phyloP scores from a whole-genome alignment of 1,139 yeast species.

The Suhomyces bolitotheri region DNA sequence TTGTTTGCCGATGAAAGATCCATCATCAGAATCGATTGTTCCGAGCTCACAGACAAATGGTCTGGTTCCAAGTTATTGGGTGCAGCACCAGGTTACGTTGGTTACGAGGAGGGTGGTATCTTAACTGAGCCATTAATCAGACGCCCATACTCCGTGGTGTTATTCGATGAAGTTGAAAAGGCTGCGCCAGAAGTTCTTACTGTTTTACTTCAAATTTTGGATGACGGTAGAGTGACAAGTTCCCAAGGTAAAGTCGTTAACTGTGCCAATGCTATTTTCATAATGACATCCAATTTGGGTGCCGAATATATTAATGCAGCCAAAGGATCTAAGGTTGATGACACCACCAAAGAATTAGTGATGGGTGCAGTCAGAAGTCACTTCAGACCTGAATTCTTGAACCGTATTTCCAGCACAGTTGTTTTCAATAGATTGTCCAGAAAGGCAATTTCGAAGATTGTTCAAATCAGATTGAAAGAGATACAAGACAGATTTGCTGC shows the following conservation, averaged over 20 bases:
- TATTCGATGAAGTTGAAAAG: slow-evolving; percentile 96
- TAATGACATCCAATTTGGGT: slow-evolving; percentile 97
- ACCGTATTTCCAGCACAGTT: slow-evolving; percentile 90
- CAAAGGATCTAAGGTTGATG: slow-evolving; percentile 62
- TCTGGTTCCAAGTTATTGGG: slow-evolving; percentile 93
- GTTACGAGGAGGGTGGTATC: slow-evolving; percentile 97
- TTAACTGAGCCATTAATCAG: slow-evolving; percentile 88
- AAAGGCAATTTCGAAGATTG: slow-evolving; percentile 91
- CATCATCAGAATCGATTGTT: slow-evolving; percentile 96
- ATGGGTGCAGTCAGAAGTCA: slow-evolving; percentile 85
- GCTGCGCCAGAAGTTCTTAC: slow-evolving; percentile 99
- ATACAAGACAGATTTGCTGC: slow-evolving; percentile 81
- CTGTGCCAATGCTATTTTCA: slow-evolving; percentile 87
- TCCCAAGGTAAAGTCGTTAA: slow-evolving; percentile 92
- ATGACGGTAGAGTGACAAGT: slow-evolving; percentile 94
- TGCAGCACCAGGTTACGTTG: slow-evolving; percentile 98
- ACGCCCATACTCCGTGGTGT: slow-evolving; percentile 89
- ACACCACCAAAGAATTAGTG: slow-evolving; percentile 69
- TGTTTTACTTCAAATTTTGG: slow-evolving; percentile 83
- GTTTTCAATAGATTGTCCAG: slow-evolving; percentile 89
- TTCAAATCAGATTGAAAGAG: slow-evolving; percentile 77
- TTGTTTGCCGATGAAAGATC: slow-evolving; percentile 94
- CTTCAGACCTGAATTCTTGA: slow-evolving; percentile 96
- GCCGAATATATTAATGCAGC: slow-evolving; percentile 83
- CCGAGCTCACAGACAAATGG: slow-evolving; percentile 93